Conservation (phyloP, 805 yeast genomes). For the Ogataea allantospora region DNA sequence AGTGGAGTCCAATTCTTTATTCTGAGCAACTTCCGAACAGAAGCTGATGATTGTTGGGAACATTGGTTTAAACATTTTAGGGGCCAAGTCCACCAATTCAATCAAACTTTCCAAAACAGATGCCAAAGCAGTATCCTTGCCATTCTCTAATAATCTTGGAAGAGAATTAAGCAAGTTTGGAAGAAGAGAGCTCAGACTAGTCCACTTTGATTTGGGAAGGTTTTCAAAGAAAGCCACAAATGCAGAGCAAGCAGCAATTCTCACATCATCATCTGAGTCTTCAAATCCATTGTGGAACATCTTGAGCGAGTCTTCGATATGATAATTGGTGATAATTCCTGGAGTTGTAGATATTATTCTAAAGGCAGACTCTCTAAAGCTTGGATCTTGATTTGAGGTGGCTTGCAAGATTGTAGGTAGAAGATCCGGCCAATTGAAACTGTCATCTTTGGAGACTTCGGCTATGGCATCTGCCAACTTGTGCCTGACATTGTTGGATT, state of each 20-base stretch:
- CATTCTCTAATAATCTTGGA: conserved; percentile 76
- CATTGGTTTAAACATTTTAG: conserved; percentile 90
- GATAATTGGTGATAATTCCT: conserved; percentile 56
- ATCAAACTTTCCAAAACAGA: conserved; percentile 86
- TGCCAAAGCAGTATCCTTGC: conserved; percentile 78
- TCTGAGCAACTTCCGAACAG: conserved; percentile 77
- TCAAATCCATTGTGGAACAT: conserved; percentile 79
- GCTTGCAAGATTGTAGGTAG: conserved; percentile 74
- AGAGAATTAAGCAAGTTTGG: conserved; percentile 84
- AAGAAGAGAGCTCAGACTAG: conserved; percentile 67
- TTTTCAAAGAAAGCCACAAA: conserved; percentile 86
- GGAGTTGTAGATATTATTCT: conserved; percentile 87
- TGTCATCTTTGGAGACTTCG: conserved; percentile 76
- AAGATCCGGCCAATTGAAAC: conserved; percentile 72
- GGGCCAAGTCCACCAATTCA: conserved; percentile 89
- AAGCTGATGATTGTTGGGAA: conserved; percentile 86
- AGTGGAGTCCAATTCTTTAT: conserved; percentile 71
- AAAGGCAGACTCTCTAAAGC: conserved; percentile 85
- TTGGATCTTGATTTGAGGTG: conserved; percentile 44
- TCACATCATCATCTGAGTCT: conserved; percentile 76
- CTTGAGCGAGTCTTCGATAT: conserved; percentile 49
- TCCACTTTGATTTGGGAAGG: conserved; percentile 79
- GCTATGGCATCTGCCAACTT: conserved; percentile 93
- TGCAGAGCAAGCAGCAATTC: conserved; percentile 89
- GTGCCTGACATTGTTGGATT: conserved; percentile 78